A percentile compares a stretch with the other conserved stretches of the same genome.
These are phyloP conservation scores for Termitomyces titanicus DNA, from an alignment of 768 basidiomycete genomes.

Conservation along the genomic window DNA sequence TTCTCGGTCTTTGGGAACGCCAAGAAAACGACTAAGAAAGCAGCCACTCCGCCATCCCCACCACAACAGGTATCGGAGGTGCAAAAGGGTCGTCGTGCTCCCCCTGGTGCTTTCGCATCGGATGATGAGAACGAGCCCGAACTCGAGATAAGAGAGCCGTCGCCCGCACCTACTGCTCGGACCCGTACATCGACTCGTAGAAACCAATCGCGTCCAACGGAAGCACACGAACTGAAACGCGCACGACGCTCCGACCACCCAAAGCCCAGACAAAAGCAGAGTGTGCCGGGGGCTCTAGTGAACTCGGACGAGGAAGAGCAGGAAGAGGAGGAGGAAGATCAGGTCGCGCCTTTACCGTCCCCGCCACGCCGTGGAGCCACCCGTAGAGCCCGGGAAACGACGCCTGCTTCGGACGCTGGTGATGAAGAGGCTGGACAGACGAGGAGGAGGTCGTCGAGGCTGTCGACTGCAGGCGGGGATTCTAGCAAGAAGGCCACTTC, in stretches of 20 bases:
- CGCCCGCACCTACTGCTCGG: conserved; percentile 2
- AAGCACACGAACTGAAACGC: conserved; percentile 1
- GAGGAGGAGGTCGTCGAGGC: conserved; percentile 41
- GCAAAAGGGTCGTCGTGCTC: conserved; percentile 24
- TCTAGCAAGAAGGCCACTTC: conserved; percentile 16
- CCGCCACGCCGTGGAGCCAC: conserved; percentile 20
- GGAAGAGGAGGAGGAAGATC: conserved; percentile 20
- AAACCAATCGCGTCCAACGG: neutral
- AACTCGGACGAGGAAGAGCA: conserved; percentile 32
- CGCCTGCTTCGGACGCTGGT: conserved; percentile 25
- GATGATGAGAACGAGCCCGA: conserved; percentile 37
- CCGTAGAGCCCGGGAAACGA: conserved; percentile 26
- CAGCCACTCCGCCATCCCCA: neutral
- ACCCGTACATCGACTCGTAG: neutral
- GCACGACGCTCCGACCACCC: conserved; percentile 5
- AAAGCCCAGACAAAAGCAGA: conserved; percentile 17
- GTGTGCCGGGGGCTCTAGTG: conserved; percentile 41
- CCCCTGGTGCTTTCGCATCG: conserved; percentile 43
- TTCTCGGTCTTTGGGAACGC: conserved; percentile 21
- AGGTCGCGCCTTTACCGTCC: conserved; percentile 32
- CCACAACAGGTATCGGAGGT: conserved; percentile 6
- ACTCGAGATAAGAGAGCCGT: conserved; percentile 22
- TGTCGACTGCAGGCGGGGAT: conserved; percentile 27
- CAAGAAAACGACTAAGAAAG: conserved; percentile 9
- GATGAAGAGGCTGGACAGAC: conserved; percentile 32